Evolutionary conservation across 345 rosid species (phyloP), one percentile per base, ranked within the genome.

Genomic region (Pistacia atlantica): DNA sequence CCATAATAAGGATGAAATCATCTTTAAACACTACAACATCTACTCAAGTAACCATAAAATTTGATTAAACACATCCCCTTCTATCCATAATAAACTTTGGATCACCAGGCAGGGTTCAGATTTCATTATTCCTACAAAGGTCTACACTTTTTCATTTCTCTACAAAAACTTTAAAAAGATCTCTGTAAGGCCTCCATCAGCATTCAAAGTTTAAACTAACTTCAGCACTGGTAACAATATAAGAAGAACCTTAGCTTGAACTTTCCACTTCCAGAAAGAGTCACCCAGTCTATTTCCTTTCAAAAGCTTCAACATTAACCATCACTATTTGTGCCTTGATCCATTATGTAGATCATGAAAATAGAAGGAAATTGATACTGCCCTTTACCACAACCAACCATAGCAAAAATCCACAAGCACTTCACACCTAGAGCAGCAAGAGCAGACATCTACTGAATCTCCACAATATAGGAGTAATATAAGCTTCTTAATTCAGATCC

Each of bases 401-500:
- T 63, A 48, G 63, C 31, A 45, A 49, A 65, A 70, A 46, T 77
- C 85, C 83, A 79, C 73, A 31, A 58, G 76, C 75, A 65, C 67
- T 79, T 80, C 66, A 54, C 18, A 75, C 82, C 84, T 79, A 80
- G 66, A 62, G 76, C 76, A 49, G 79, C 48, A 58, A 78, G 59
- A 56, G 68, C 60, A 77, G 55, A 77, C 20, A 52, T 65, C 83
- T 75, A 71, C 51, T 75, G 56, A 74, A 56, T 71, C 85, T 77
- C 82, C 78, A 70, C 69, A 35, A 49, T 52, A 74, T 71, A 80
- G 22, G 51, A 72, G 28, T 37, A 9, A 56, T 20, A 52, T 37
- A 51, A n/a, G 60, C 46, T 66, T 77, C 84, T 80, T 75, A 65
- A 55, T 77, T 74, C 59, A 71, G 73, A 65, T 77, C 84, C 82